Evolutionary conservation across 2,329 filamentous ascomycete species (phyloP), one percentile per base, ranked within the genome.

Genomic region (Colletotrichum echinochloae): DNA sequence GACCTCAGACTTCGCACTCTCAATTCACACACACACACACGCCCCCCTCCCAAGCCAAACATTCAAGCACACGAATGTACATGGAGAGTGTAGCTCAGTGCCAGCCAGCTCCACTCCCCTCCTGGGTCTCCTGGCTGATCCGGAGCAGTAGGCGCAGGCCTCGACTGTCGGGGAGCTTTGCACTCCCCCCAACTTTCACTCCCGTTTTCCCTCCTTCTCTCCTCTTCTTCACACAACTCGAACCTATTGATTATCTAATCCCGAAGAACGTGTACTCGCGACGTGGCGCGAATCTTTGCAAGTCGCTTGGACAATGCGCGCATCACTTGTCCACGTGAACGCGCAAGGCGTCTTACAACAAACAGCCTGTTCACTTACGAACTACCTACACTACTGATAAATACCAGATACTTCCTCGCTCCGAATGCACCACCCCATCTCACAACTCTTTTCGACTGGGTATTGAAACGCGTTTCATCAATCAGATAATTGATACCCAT

Each of bases 141-240:
- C 57, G 46, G 65, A 35, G 57, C 64, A 49, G 30, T 51, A 70
- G 46, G 48, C 56, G 52, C 57, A 59, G 68, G 63, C 57, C 68
- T 63, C 33, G 59, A 71, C 64, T 68, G 68, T 75, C 74, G 74
- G 75, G 76, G 78, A 80, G 78, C 79, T 72, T 56, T 65, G 66
- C 74, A 72, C 77, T 75, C 78, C 78, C 78, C 74, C 70, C 70
- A 73, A 66, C 70, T 74, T 74, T 56, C 41, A 69, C 56, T 69
- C 74, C 76, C 73, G 66, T 73, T 74, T 77, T 37, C 68, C 75
- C 77, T 74, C 59, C 75, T 78, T 74, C 77, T 78, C 74, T 75
- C 74, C 63, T 61, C 60, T 70, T 57, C 39, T 64, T 52, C 28
- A 30, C 30, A 26, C 33, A 39, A n/a, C 5, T 8, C 44, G 18